Base-by-base conservation (phyloP, 371 early-diverging fungal species). In the Mortierella sp. region DNA sequence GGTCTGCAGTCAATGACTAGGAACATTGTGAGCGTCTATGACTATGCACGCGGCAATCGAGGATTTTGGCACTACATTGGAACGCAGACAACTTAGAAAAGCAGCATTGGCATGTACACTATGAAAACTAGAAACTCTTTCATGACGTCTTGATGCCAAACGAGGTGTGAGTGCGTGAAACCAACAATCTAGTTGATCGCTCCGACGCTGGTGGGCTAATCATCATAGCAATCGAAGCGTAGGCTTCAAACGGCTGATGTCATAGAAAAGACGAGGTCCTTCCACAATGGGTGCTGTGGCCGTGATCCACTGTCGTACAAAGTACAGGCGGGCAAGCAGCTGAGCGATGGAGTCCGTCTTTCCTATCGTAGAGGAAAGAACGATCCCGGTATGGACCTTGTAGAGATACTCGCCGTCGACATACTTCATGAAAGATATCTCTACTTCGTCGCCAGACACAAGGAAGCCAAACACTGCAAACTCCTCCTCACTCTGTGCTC, bases 41-140 rank as follows among this genome's bases (percentile, higher is more conserved):
- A 95, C 50, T 91, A 94, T 73, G 89, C 92, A 50, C 79, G 90
- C n/a, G 95, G 95, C n/a, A 86, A 84, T 37, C 86, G 90, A 57
- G 89, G 90, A 9, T 94, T 92, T 57, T 92, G 91, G 88, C 86
- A 90, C 55, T 90, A 88, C 57, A 77, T 90, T 17, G 88, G 88
- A 13, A 49, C 69, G 29, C 77, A 76, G 16, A 41, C 56, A 14
- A 57, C 52, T 0, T 76, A 65, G 14, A 47, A 7, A 4, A 34
- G 34, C 10, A 7, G 34, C 34, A 34, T 34, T n/a, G n/a, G n/a
- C n/a, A n/a, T n/a, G n/a, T n/a, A n/a, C n/a, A n/a, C n/a, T n/a
- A n/a, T n/a, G n/a, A n/a, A n/a, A n/a, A n/a, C n/a, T n/a, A n/a
- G n/a, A n/a, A n/a, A n/a, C n/a, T n/a, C n/a, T n/a, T n/a, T n/a